Base-by-base conservation (phyloP, 75 land plant species). In the Cupressus sempervirens region DNA sequence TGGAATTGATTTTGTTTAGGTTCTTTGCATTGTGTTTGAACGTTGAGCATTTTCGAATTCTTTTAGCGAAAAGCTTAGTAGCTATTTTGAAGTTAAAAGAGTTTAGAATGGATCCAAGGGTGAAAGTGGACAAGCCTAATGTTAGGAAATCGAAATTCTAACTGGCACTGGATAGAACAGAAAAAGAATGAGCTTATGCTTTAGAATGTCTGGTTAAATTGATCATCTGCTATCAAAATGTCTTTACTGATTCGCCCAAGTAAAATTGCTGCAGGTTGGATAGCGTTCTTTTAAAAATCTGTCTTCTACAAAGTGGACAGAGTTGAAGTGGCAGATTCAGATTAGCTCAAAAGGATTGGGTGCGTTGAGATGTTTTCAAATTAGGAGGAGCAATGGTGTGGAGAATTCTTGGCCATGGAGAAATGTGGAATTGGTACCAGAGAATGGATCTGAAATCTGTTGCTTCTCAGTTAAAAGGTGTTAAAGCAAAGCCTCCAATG, bases 371-470 rank as follows among this genome's bases (percentile, higher is more conserved):
- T 38, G 43, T 18, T 76, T 76, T 23, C 79, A 38, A 30, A 38
- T 7, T 40, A 62, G n/a, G 67, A 76, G 79, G 43, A 20, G 41
- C 79, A 76, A 38, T 76, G 79, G 43, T 76, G 43, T 76, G 45
- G 41, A 40, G 45, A 20, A 7, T 76, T 76, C 32, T 76, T 76
- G 41, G 79, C 45, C 38, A 76, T 76, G 79, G 79, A 23, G 79
- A 76, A 36, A 76, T 76, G 79, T 76, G 45, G 79, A 36, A 76
- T 76, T 40, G 41, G 38, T 73, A 73, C 34, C 43, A 76, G n/a
- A 76, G 38, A 18, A 76, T 76, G 79, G 79, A 76, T 40, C 38
- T 76, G 43, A 76, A 76, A 76, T 76, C 79, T 76, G 45, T 76
- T 18, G 79, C 45, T 40, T 76, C 38, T 38, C 79, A 76, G 45